Percentiles rank a stretch among this genome's conserved stretches.
Conservation (phyloP, 2,329 filamentous ascomycete genomes). For the Penicillium expansum region DNA sequence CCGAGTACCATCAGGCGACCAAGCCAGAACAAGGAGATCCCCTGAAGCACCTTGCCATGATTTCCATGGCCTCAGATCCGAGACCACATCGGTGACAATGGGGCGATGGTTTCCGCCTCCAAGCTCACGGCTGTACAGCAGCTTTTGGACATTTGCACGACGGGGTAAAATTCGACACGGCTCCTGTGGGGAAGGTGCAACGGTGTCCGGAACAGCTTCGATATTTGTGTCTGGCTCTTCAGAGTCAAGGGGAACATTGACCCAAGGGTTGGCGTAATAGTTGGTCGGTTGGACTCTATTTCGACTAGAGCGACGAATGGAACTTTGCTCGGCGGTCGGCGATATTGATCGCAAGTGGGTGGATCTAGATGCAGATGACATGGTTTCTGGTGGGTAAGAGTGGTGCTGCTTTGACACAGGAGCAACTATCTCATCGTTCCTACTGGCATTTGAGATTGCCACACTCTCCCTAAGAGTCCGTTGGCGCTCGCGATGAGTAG, state of each 20-base stretch:
- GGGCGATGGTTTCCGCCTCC: constrained; percentile 8
- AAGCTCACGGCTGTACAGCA: constrained; percentile 35
- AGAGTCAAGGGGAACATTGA: constrained; percentile 13
- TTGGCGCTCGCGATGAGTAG: background rate
- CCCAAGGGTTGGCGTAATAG: constrained; percentile 27
- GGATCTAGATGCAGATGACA: background rate
- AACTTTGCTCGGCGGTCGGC: background rate
- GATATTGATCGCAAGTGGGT: background rate
- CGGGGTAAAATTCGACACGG: background rate
- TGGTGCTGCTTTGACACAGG: background rate
- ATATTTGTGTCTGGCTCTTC: background rate
- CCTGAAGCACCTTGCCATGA: constrained; percentile 58
- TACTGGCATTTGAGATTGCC: constrained; percentile 6
- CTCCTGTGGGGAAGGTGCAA: background rate
- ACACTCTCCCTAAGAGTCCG: constrained; percentile 5
- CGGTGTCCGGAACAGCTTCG: background rate
- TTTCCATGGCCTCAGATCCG: constrained; percentile 44
- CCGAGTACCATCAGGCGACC: constrained; percentile 53
- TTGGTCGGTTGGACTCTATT: constrained; percentile 29
- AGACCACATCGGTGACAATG: constrained; percentile 27
- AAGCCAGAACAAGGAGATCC: constrained; percentile 57
- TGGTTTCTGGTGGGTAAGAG: too few species aligned
- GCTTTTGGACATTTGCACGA: constrained; percentile 5
- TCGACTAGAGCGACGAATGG: constrained; percentile 30
- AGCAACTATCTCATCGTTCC: background rate